phyloP scores from a whole-genome alignment of 2,329 filamentous ascomycete genomes.

The Huntiella abstrusa region DNA sequence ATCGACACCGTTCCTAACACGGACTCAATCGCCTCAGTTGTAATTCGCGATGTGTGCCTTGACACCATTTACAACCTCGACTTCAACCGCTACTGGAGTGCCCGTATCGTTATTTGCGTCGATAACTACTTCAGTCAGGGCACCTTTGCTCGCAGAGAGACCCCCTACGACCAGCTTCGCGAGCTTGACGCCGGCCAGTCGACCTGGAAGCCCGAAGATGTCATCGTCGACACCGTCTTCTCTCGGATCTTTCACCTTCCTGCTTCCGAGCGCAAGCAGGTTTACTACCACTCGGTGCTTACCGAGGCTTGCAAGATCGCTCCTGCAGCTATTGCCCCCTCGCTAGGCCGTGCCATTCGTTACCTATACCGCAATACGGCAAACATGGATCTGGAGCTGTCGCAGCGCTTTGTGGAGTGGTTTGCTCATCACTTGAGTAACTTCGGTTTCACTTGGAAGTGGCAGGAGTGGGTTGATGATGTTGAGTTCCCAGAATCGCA shows the following conservation, averaged over 20 bases:
- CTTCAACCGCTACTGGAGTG: conserved; percentile 75
- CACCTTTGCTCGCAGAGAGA: conserved; percentile 86
- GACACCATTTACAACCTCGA: conserved; percentile 91
- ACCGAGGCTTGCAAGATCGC: conserved; percentile 93
- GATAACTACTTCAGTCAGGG: conserved; percentile 84
- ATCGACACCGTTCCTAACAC: conserved; percentile 71
- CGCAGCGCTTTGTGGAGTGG: conserved; percentile 85
- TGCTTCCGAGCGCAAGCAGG: conserved; percentile 72
- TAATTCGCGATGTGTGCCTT: conserved; percentile 68
- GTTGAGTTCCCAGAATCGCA: conserved; percentile 57
- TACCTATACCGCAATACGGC: conserved; percentile 72
- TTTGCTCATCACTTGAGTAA: conserved; percentile 96
- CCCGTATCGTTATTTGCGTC: conserved; percentile 78
- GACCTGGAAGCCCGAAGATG: conserved; percentile 95
- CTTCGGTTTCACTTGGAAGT: conserved; percentile 99
- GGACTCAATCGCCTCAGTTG: conserved; percentile 55
- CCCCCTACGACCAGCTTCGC: conserved; percentile 73
- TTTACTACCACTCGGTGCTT: conserved; percentile 90
- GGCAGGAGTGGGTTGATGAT: conserved; percentile 90
- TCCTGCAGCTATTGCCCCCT: conserved; percentile 88
- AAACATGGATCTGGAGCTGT: conserved; percentile 70
- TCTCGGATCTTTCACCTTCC: conserved; percentile 85
- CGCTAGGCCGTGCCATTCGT: conserved; percentile 78
- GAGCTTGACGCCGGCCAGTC: conserved; percentile 45
- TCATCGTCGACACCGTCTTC: conserved; percentile 93